A percentile compares a stretch with the other conserved stretches of the same genome.
phyloP scores from a whole-genome alignment of 164 flowering plant genomes.

The Tinospora cordifolia region DNA sequence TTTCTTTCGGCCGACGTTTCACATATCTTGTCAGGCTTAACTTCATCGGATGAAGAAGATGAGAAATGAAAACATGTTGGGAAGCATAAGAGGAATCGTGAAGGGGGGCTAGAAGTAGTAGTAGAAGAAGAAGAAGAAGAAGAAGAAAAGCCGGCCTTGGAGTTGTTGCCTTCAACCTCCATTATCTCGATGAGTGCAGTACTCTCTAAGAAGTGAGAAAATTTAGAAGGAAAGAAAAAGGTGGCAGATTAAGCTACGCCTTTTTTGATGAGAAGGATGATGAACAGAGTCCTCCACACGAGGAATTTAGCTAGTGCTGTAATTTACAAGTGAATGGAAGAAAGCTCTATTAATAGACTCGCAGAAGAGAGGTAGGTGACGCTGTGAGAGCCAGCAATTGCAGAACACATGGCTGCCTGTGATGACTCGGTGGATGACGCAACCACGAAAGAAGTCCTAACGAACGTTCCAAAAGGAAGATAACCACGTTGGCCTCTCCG shows the following conservation, averaged over 20 bases:
- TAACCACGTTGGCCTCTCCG: too few relatives aligned
- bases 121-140: too few relatives aligned
- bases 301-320: too few relatives aligned
- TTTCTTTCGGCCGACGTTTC: conserved; percentile 15
- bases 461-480: too few relatives aligned
- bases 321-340: background rate
- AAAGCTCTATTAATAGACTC: background rate
- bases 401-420: background rate
- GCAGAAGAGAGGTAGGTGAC: background rate
- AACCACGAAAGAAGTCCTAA: background rate
- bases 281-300: too few relatives aligned
- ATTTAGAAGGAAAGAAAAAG: too few relatives aligned
- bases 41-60: background rate
- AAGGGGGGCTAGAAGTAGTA: too few relatives aligned
- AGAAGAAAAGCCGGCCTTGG: background rate
- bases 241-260: too few relatives aligned
- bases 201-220: background rate
- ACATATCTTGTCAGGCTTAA: background rate
- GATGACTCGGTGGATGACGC: conserved; percentile 5
- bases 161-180: background rate
- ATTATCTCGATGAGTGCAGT: background rate
- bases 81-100: conserved; percentile 8
- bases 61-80: conserved; percentile 10
- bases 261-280: background rate
- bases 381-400: background rate